phyloP scores from a whole-genome alignment of 2,329 filamentous ascomycete species.

The Furcasterigmium furcatum region DNA sequence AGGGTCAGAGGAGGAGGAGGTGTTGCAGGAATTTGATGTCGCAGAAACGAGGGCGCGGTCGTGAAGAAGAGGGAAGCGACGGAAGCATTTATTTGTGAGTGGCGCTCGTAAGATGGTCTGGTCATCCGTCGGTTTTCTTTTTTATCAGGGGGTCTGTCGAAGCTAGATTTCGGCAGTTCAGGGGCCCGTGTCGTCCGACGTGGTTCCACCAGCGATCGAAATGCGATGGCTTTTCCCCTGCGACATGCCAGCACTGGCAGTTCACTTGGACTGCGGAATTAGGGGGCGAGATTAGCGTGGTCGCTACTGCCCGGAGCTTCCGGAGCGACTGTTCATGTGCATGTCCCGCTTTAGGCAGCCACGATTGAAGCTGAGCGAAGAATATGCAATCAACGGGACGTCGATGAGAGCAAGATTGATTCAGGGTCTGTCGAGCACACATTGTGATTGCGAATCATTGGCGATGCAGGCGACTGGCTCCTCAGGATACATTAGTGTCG shows the following conservation, averaged over 20 bases:
- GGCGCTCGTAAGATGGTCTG: not conserved
- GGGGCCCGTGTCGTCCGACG: not conserved
- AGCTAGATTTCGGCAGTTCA: not conserved
- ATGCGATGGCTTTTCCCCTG: not conserved
- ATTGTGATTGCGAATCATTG: no score
- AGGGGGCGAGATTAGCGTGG: no score
- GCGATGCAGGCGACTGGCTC: no score
- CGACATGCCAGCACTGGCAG: not conserved
- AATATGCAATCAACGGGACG: no score
- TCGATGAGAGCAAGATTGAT: no score
- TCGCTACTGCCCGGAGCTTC: no score
- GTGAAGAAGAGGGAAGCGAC: not conserved
- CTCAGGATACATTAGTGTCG: no score
- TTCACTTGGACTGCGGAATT: not conserved
- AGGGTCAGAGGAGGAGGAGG: not conserved
- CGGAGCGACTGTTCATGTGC: no score
- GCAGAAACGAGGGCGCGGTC: not conserved
- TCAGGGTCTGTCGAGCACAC: no score
- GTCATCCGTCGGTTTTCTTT: not conserved
- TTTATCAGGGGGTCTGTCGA: not conserved
- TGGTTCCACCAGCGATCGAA: not conserved
- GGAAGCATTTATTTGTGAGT: not conserved
- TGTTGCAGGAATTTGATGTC: not conserved
- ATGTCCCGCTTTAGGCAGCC: no score
- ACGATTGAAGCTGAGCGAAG: no score